Evolutionary conservation across 768 basidiomycete species (phyloP).

Genomic region (Tephrocybe sp.): DNA sequence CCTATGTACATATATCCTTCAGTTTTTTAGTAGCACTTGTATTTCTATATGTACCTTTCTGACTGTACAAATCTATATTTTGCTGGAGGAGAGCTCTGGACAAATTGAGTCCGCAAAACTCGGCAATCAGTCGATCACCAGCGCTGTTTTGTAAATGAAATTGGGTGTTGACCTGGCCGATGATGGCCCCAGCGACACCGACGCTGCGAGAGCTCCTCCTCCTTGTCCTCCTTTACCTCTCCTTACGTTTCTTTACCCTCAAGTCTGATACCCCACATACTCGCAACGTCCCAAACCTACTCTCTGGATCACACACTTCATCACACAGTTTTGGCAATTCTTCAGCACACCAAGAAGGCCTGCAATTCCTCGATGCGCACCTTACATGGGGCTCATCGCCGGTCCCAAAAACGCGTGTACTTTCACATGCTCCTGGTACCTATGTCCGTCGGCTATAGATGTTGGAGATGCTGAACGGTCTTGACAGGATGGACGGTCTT

Average conservation of each 20-base stretch:
- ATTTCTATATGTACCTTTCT: too few species aligned
- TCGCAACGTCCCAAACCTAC: constrained; percentile 8
- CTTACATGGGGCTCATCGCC: constrained; percentile 35
- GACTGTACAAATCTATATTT: too few species aligned
- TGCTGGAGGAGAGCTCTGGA: too few species aligned
- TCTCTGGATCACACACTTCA: constrained; percentile 8
- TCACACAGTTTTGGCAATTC: constrained; percentile 8
- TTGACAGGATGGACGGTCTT: constrained; percentile 84
- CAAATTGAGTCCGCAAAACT: constrained; percentile 4
- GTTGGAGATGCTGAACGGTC: constrained; percentile 3
- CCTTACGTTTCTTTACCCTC: constrained; percentile 44
- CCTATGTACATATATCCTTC: too few species aligned
- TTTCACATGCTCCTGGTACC: constrained; percentile 76
- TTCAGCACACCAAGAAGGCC: constrained; percentile 5
- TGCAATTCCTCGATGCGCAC: constrained; percentile 22
- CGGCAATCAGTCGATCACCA: constrained; percentile 5
- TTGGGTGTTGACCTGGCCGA: neutral
- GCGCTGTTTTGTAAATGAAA: neutral
- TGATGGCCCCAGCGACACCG: constrained; percentile 40
- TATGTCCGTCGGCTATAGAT: constrained; percentile 3
- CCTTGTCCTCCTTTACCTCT: constrained; percentile 44
- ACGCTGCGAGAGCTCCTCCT: constrained; percentile 56
- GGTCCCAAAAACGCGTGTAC: constrained; percentile 60
- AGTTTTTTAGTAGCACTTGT: too few species aligned
- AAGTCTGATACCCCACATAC: constrained; percentile 10